Evolutionary conservation across 2,329 filamentous ascomycete genomes (phyloP), one percentile per base, ranked within the genome.

Genomic region (Dendrostoma leiphaemia): DNA sequence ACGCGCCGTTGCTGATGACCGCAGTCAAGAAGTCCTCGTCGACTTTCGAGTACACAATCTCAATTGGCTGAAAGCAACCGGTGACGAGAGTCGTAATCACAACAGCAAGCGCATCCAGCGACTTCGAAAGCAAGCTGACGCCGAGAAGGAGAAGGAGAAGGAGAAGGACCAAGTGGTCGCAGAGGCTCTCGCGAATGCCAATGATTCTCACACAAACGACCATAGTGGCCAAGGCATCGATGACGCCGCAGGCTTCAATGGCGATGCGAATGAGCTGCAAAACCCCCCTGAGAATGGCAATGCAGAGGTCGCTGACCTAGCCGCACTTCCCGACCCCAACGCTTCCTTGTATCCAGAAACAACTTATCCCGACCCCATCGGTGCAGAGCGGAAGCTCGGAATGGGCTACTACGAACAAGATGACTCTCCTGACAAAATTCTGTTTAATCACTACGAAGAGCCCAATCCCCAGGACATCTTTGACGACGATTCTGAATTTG

Each of bases 41-140:
- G 91, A 97, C 67, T 97, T 97, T 69, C 85, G 89, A 24, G 79
- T 90, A 37, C 93, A 95, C 50, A 99, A 99, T 67, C 76, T 96
- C 24, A 82, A 81, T 38, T 97, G 91, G 91, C 74, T 97, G 45
- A 83, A 82, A 65, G 80, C 76, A 10, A 71, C 74, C 15, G 82
- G 81, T 13, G 82, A 84, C 54, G 80, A 83, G 56, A 76, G 78
- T 54, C 78, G 82, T 23, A 83, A 77, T 62, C 77, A 79, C 45
- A 74, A 82, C 58, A 82, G 78, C 62, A 79, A 76, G 53, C 74
- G 81, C 13, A 84, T 84, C 78, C 78, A 80, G 67, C 70, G 74
- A 17, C 65, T 84, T n/a, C 72, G 76, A 52, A 72, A 82, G 56
- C 75, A 82, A 58, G 82, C 82, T 3, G 78, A 83, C 28, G 77